phyloP scores from a whole-genome alignment of 202 grass and related monocot species.

The Brachypodium distachyon region DNA sequence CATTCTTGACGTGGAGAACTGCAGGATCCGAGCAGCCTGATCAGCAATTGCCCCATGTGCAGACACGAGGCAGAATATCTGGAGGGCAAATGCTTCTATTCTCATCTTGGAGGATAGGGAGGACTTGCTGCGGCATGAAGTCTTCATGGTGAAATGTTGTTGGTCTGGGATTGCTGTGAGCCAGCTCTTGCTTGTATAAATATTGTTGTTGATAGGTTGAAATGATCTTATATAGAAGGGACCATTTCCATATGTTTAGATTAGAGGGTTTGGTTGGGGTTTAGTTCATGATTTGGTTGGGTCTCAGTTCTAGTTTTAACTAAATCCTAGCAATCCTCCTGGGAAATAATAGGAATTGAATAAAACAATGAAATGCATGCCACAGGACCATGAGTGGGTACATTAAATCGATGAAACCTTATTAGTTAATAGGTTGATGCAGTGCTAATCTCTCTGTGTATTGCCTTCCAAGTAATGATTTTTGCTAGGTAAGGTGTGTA shows the following conservation, averaged over 20 bases:
- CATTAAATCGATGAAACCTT: neutral
- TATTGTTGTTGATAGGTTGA: neutral
- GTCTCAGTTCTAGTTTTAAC: neutral
- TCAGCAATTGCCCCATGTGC: neutral
- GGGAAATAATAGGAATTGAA: neutral
- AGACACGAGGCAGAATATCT: constrained; percentile 4
- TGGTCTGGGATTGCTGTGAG: neutral
- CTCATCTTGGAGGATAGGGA: constrained; percentile 10
- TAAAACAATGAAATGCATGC: neutral
- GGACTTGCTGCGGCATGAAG: neutral
- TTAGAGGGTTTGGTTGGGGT: neutral
- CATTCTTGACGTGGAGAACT: constrained; percentile 29
- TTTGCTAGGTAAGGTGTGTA: neutral
- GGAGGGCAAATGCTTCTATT: constrained; percentile 7
- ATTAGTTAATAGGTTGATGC: neutral
- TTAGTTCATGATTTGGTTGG: constrained; percentile 4
- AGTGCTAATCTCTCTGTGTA: neutral
- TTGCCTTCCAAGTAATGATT: neutral
- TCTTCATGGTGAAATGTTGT: neutral
- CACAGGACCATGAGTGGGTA: constrained; percentile 1
- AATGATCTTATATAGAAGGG: constrained; percentile 18
- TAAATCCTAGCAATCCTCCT: neutral
- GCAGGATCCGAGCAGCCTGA: constrained; percentile 1
- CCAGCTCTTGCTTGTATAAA: neutral
- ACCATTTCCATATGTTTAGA: neutral